Base-by-base conservation (phyloP, 1,284 basidiomycete genomes). In the Fistulinella staudtii region DNA sequence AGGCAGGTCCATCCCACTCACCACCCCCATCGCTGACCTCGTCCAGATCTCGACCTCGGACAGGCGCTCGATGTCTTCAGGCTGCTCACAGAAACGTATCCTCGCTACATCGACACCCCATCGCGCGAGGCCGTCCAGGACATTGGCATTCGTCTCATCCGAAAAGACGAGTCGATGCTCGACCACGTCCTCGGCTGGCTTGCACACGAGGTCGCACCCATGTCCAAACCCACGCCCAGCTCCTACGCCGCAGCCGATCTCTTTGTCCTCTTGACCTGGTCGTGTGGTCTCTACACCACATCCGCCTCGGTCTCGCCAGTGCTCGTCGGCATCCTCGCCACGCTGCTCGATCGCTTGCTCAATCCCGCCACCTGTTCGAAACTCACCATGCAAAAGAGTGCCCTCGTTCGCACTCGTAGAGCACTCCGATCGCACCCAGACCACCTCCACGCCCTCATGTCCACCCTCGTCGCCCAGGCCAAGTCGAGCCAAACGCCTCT, bases 251-350 rank as follows among this genome's bases (percentile, higher is more conserved):
- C 82, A 7, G 65, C 77, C 7, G 79, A 85, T 51, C 56, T 85
- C 25, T 86, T 85, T 57, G 79, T 86, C 15, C 74, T 93, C 6
- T 70, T 90, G 27, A 80, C 73, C 52, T 93, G 89, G 87, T 70
- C 79, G 7, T 85, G 82, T 56, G 74, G 73, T 11, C 63, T 90
- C 31, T 89, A 87, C 57, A 63, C 71, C 4, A 67, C 71, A 8
- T 79, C 74, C 50, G 54, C 77, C 10, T 59, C 70, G 40, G 48
- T 60, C 30, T 73, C 75, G 75, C 65, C 58, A 2, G 64, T 66
- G 2, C 72, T 89, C 15, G 55, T 80, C 14, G 67, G 69, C 20
- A 70, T 74, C 15, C 68, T 85, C 49, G 80, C 83, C 0, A 58
- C 67, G 5, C 66, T 89, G 13, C 60, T 87, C 29, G 81, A 88